A percentile compares a stretch with the other conserved stretches of the same genome.
Evolutionary conservation across 345 rosid genomes (phyloP).

Genomic region (Brassica napus): DNA sequence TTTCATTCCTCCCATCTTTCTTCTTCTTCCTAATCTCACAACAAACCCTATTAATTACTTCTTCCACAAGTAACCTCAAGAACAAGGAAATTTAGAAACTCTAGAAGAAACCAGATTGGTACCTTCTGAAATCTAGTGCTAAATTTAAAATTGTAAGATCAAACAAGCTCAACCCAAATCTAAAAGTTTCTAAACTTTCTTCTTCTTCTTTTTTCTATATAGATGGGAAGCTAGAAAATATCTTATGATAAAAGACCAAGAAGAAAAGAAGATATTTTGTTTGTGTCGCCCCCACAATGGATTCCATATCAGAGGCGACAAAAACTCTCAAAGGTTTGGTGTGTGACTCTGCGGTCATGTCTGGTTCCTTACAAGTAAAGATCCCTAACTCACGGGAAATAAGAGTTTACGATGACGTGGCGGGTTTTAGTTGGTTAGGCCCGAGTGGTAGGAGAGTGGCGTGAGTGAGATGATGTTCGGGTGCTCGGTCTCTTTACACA

Average conservation of each 20-base stretch:
- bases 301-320: conserved; percentile 41
- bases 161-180: conserved; percentile 3
- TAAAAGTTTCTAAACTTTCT: neutral
- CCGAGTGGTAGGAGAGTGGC: conserved; percentile 33
- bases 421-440: conserved; percentile 29
- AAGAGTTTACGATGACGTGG: conserved; percentile 26
- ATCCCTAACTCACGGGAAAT: conserved; percentile 40
- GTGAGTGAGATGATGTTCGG: conserved; percentile 23
- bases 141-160: neutral
- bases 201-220: neutral
- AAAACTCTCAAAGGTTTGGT: conserved; percentile 10
- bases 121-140: conserved; percentile 7
- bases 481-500: conserved; percentile 37
- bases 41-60: conserved; percentile 6
- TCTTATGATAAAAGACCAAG: conserved; percentile 7
- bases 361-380: conserved; percentile 38
- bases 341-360: conserved; percentile 30
- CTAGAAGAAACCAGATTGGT: neutral
- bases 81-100: neutral
- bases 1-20: conserved; percentile 43
- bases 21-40: neutral
- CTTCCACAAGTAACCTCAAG: conserved; percentile 18
- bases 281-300: conserved; percentile 40
- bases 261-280: conserved; percentile 15
- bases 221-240: neutral